Conservation (phyloP, 2,329 filamentous ascomycete species). For the Ascochyta lentis region DNA sequence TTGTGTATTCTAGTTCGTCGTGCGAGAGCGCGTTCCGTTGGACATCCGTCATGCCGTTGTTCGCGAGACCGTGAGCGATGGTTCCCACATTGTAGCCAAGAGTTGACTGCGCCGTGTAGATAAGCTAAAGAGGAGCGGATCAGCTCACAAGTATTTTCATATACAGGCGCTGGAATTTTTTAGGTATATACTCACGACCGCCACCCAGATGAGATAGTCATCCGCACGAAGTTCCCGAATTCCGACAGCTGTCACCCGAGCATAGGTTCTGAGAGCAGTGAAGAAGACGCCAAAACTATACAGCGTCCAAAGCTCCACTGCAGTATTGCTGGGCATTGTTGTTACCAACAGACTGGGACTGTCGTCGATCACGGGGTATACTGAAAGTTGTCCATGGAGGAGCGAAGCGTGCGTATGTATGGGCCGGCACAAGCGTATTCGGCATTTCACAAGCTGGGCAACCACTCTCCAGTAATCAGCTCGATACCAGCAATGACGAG, state of each 20-base stretch:
- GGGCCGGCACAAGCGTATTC: not conserved
- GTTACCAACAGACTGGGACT: no score
- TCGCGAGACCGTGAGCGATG: conserved; percentile 59
- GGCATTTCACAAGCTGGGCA: not conserved
- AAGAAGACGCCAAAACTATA: conserved; percentile 21
- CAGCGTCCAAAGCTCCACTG: conserved; percentile 26
- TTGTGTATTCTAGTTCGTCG: conserved; percentile 18
- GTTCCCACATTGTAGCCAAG: conserved; percentile 59
- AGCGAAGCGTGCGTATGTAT: not conserved
- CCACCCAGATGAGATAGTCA: conserved; percentile 29
- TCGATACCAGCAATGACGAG: not conserved
- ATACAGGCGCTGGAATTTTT: not conserved
- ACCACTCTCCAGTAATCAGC: not conserved
- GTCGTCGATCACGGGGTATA: not conserved
- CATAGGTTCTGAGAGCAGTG: conserved; percentile 23
- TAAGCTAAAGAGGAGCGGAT: conserved; percentile 45
- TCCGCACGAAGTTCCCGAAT: conserved; percentile 21
- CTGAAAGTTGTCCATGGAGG: not conserved
- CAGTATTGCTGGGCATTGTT: not conserved
- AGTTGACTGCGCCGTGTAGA: conserved; percentile 60
- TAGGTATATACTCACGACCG: conserved; percentile 13
- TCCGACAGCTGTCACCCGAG: conserved; percentile 22
- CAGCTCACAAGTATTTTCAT: not conserved
- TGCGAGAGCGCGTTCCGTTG: conserved; percentile 47
- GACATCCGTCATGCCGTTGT: conserved; percentile 58